Base-by-base conservation (phyloP, 2,329 filamentous ascomycete genomes). In the Ambrosiella cleistominuta region DNA sequence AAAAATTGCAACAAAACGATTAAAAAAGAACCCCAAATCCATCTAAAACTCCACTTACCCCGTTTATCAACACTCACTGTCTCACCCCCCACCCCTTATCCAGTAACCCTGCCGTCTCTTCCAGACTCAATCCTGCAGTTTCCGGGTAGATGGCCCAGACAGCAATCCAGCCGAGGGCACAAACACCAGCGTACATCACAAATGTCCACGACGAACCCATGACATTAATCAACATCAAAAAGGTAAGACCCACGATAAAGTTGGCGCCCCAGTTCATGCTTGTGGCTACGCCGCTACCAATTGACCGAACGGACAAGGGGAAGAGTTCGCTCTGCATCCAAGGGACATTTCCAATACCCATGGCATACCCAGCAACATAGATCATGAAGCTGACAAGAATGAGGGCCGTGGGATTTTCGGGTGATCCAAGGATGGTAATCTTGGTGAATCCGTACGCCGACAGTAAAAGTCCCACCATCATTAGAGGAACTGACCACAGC, bases 281-380 rank as follows among this genome's bases (percentile, higher is more conserved):
- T 7, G 90, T 91, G 1, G 85, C 79, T 4, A 88, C 68, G 0
- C 82, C 82, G 60, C 83, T 86, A 36, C 86, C 87, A 1, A 88
- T 70, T 3, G 83, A 82, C 54, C 86, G 81, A 51, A 89, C 85
- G 37, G 77, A 76, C 53, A 90, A 74, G 0, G 89, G 86, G 66
- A 96, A 96, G 38, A 95, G 78, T 71, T 97, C 91, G 64, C 84
- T 88, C 71, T 95, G 90, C 76, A 95, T 91, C 91, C 91, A 97
- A 0, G 91, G 90, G 2, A 97, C 88, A 64, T 89, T 94, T 7
- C 91, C 91, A 1, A 97, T 76, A 1, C 91, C 91, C 1, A 90
- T 74, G 1, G 91, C 91, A 67, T 94, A 97, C 0, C 84, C 77
- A 7, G 87, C 85, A 1, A 95, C 89, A 68, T 94, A 96, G 7